phyloP scores from a whole-genome alignment of 1,139 yeast species.

The Nadsonia commutata region DNA sequence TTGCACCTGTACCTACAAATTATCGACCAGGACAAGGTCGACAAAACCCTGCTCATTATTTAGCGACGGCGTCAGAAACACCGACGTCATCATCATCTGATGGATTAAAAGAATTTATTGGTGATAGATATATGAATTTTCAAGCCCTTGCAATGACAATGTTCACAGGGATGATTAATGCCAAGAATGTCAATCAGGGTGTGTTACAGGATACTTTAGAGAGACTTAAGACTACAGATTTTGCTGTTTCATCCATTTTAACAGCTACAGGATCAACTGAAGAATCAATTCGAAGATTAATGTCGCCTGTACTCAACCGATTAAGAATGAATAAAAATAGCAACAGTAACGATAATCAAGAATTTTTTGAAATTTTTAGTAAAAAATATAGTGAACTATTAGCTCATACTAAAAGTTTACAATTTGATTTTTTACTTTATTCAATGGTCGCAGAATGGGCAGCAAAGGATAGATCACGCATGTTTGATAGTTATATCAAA shows the following conservation, averaged over 20 bases:
- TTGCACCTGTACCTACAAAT: neutral
- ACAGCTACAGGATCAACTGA: neutral
- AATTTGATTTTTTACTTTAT: neutral
- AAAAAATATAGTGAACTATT: neutral
- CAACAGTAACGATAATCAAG: too few species aligned
- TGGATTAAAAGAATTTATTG: neutral
- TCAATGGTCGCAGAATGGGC: neutral
- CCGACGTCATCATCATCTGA: neutral
- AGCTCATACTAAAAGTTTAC: neutral
- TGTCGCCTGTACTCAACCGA: too few species aligned
- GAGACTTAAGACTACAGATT: neutral
- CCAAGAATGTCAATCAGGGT: neutral
- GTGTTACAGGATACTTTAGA: neutral
- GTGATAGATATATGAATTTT: neutral
- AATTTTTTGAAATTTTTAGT: neutral
- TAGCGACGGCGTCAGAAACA: too few species aligned
- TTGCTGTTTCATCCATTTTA: neutral
- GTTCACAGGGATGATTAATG: neutral
- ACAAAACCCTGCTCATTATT: neutral
- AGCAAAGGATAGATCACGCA: neutral
- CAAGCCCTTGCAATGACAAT: neutral
- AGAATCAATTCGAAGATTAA: too few species aligned
- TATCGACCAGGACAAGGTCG: neutral
- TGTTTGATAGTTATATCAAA: neutral
- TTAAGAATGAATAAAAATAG: too few species aligned